Evolutionary conservation across 805 yeast species (phyloP), one percentile per base, ranked within the genome.

Genomic region (Candida caryicola): DNA sequence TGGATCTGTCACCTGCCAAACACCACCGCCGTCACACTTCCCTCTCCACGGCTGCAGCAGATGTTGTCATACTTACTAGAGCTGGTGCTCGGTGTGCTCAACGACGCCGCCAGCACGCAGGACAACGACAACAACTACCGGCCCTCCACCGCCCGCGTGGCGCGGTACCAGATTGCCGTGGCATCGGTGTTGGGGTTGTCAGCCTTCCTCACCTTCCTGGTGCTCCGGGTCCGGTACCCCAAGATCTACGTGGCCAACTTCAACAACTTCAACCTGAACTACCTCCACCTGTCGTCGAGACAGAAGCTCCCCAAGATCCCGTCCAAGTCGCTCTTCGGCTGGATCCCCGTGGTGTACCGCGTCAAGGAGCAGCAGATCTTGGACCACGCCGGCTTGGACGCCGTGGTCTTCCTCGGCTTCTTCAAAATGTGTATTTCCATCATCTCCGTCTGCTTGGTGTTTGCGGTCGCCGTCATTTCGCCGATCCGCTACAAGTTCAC

Each of bases 341-440:
- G 98, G 97, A 70, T 90, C 6, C 76, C 81, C 0, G 76, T 79
- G 0, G 64, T 91, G 10, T 76, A 76, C 54, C 60, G 60, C 9
- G 79, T 90, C 14, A 69, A 73, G 17, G 98, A 91, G 49, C 71
- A 76, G 12, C 89, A 88, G 41, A 76, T 93, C 2, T 70, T 91
- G 35, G 91, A 88, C 44, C 83, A 82, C 52, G 96, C 97, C 2
- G 99, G 99, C 0, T 63, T 91, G 31, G 99, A 91, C 64, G 97
- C 97, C 0, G 89, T 77, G 62, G 98, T 93, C 33, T 91, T 86
- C 54, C 63, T 91, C 23, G 89, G 89, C 3, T 90, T 91, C 57
- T 93, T 93, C 74, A 82, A 85, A 44, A 86, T 89, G 85, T 77
- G 93, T 44, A 85, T 90, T 34, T 78, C 79, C 55, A 66, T 86